Percentiles rank a stretch among this genome's conserved stretches.
Conservation (phyloP, 352 stramenopile species). For the Phytophthora colocasiae region DNA sequence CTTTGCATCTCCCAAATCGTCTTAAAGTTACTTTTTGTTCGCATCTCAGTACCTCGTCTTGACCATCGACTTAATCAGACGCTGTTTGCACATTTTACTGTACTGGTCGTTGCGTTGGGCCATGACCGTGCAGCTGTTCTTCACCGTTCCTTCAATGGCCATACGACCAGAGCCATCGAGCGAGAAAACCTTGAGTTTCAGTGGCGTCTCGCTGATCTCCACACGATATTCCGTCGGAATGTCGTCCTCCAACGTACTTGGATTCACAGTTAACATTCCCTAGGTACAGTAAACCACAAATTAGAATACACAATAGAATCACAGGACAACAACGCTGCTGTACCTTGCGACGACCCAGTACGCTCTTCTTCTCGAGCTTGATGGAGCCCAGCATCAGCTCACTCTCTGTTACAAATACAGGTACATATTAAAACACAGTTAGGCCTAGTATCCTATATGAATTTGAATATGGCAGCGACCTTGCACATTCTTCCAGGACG, state of each 20-base stretch:
- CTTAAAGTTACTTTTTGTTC: too few relatives aligned
- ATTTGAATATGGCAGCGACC: slow-evolving; percentile 36
- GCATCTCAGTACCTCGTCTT: slow-evolving; percentile 60
- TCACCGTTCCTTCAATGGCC: slow-evolving; percentile 88
- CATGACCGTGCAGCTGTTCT: slow-evolving; percentile 88
- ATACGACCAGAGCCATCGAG: slow-evolving; percentile 87
- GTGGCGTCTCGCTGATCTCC: slow-evolving; percentile 76
- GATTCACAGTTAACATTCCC: slow-evolving; percentile 83
- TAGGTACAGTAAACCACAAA: slow-evolving; percentile 25
- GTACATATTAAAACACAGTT: not conserved
- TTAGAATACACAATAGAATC: slow-evolving; percentile 4
- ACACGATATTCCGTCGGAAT: slow-evolving; percentile 86
- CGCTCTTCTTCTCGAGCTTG: slow-evolving; percentile 81
- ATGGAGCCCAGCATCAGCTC: slow-evolving; percentile 87
- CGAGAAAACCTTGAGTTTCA: slow-evolving; percentile 88
- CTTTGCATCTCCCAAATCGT: not conserved
- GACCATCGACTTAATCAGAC: slow-evolving; percentile 89
- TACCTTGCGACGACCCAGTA: slow-evolving; percentile 79
- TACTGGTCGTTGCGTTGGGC: slow-evolving; percentile 86
- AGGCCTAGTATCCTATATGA: not conserved
- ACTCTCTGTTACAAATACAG: slow-evolving; percentile 57
- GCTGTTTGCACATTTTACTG: slow-evolving; percentile 85
- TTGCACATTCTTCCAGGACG: slow-evolving; percentile 86
- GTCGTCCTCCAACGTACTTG: slow-evolving; percentile 72
- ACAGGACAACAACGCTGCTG: not conserved